Conservation (phyloP, 495 filamentous ascomycete genomes). For the Penicillium bialowiezense region DNA sequence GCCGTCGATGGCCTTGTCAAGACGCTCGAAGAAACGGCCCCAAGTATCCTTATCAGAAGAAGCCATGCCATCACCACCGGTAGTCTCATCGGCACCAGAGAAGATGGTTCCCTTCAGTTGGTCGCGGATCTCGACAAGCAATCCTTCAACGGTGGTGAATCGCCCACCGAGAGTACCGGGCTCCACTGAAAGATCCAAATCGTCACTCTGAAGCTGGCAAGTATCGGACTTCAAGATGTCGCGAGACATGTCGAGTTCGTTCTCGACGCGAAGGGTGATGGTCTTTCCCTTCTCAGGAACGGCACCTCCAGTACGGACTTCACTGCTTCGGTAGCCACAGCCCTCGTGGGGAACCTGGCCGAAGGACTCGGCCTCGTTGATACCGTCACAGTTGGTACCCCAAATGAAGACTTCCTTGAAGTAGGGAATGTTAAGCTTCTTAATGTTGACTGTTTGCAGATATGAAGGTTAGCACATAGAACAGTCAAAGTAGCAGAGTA, state of each 20-base stretch:
- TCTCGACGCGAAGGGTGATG: conserved; percentile 74
- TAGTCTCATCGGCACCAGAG: conserved; percentile 53
- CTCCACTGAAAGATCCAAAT: conserved; percentile 78
- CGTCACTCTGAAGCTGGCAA: conserved; percentile 77
- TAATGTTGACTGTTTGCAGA: conserved; percentile 25
- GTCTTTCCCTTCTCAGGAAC: conserved; percentile 83
- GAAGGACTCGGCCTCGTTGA: conserved; percentile 1
- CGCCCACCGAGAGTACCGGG: conserved; percentile 93
- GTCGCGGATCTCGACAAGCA: conserved; percentile 74
- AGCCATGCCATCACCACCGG: conserved; percentile 73
- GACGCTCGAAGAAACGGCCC: conserved; percentile 72
- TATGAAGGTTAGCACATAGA: neutral
- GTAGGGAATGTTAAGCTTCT: conserved; percentile 92
- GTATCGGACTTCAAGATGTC: conserved; percentile 98
- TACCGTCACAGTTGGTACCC: conserved; percentile 68
- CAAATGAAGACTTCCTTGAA: conserved; percentile 95
- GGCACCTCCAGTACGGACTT: conserved; percentile 86
- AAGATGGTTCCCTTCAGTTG: conserved; percentile 85
- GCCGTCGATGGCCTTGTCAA: conserved; percentile 76
- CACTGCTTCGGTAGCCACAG: conserved; percentile 92
- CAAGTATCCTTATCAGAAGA: conserved; percentile 63
- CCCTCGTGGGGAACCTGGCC: conserved; percentile 2
- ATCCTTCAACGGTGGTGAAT: conserved; percentile 93
- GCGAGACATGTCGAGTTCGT: conserved; percentile 72
- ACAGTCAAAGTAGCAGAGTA: conserved; percentile 32